phyloP scores from a whole-genome alignment of 2,329 filamentous ascomycete species.

The Scorias spongiosa region DNA sequence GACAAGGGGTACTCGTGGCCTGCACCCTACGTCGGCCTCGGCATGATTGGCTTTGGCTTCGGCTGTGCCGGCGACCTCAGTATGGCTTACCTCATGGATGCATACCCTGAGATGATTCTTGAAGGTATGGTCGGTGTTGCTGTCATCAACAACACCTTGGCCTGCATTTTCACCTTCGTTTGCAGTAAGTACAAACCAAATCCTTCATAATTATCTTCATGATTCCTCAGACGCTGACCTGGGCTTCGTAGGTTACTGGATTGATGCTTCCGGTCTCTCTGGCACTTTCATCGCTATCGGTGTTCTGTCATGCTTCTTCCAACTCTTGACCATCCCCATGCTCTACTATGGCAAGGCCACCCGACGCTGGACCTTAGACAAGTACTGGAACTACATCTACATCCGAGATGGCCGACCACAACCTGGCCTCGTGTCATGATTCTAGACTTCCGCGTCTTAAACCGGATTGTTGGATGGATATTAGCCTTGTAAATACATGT shows the following conservation, averaged over 20 bases:
- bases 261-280: conserved; percentile 30
- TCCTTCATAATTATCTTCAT: not conserved
- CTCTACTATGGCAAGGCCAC: conserved; percentile 37
- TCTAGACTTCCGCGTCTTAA: too few species aligned
- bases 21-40: conserved; percentile 39
- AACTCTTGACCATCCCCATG: conserved; percentile 39
- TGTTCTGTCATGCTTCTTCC: conserved; percentile 35
- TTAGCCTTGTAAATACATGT: too few species aligned
- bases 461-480: too few species aligned
- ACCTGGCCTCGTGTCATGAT: not conserved
- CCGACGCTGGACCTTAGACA: conserved; percentile 31
- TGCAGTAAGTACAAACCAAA: conserved; percentile 8
- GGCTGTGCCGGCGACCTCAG: conserved; percentile 41
- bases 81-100: conserved; percentile 39
- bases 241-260: conserved; percentile 25
- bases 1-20: conserved; percentile 38
- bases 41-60: conserved; percentile 44
- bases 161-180: conserved; percentile 39
- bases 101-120: conserved; percentile 41
- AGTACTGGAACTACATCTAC: conserved; percentile 33
- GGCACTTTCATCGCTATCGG: conserved; percentile 39
- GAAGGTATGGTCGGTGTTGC: conserved; percentile 45
- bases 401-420: conserved; percentile 27
- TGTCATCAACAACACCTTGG: conserved; percentile 42
- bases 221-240: conserved; percentile 12